Base-by-base conservation (phyloP, 768 basidiomycete genomes). In the Kwoniella bestiolae region DNA sequence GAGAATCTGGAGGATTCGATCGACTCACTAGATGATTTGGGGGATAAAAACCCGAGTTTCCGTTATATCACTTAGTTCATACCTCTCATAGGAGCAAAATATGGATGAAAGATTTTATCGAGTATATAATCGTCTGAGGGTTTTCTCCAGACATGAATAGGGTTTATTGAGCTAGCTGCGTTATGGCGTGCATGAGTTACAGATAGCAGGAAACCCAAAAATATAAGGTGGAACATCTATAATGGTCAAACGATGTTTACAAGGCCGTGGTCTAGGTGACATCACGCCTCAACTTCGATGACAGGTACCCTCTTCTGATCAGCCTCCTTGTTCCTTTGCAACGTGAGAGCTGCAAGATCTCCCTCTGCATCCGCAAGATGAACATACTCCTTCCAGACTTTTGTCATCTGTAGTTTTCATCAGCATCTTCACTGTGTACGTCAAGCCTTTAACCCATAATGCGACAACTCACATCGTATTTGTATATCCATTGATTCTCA, bases 401-500 rank as follows among this genome's bases (percentile, higher is more conserved):
- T 56, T 11, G 59, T 57, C 12, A 67, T 60, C 66, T 67, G 21
- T 16, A 7, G 3, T 18, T 25, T 23, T 26, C 14, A 51, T n/a
- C 31, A 32, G n/a, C 29, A 12, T 1, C 25, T 9, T 64, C 7
- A 12, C 8, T 12, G 26, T 38, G 32, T n/a, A n/a, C n/a, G n/a
- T n/a, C n/a, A n/a, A n/a, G n/a, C n/a, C n/a, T n/a, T n/a, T n/a
- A n/a, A n/a, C n/a, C n/a, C n/a, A n/a, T 21, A 26, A 63, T 16
- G 44, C 0, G 26, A n/a, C 44, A 47, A 26, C 67, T 60, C 29
- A 68, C 67, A 35, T 68, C 58, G 52, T 68, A 68, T 46, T 68
- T 56, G 34, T 68, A 68, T 21, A 68, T 68, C 67, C 67, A 68
- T 12, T 59, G 44, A 23, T 63, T 64, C 8, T 56, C 57, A 26